These are phyloP conservation scores for Leccinum imitatum DNA, from an alignment of 768 basidiomycete genomes.

Conservation along the genomic window DNA sequence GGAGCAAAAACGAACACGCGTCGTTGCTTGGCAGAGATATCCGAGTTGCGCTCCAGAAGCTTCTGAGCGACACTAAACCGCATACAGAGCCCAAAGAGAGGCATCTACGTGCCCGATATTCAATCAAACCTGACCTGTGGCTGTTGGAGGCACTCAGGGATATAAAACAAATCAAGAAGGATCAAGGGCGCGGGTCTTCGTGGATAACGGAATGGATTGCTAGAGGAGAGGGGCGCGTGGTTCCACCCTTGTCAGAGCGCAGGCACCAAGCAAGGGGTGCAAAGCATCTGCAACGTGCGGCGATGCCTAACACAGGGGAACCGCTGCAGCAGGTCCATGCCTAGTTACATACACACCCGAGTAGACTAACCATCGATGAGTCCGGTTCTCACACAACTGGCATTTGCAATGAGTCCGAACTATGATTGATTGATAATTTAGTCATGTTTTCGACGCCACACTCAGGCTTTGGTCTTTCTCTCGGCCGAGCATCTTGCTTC, in stretches of 20 bases:
- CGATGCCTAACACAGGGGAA: neutral
- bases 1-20: constrained; percentile 41
- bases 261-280: constrained; percentile 13
- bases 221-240: constrained; percentile 19
- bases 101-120: constrained; percentile 23
- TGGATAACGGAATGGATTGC: constrained; percentile 31
- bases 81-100: constrained; percentile 20
- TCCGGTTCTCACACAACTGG: neutral
- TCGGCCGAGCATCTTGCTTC: neutral
- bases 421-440: neutral
- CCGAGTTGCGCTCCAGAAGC: constrained; percentile 39
- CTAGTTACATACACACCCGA: constrained; percentile 2
- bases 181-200: constrained; percentile 28
- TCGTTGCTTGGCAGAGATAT: constrained; percentile 42
- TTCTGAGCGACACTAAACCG: constrained; percentile 25
- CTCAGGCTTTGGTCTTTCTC: neutral
- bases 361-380: constrained; percentile 2
- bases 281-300: neutral
- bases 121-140: constrained; percentile 38
- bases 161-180: constrained; percentile 34
- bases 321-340: constrained; percentile 8
- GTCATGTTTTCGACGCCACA: neutral
- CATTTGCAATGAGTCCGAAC: neutral
- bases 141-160: constrained; percentile 37
- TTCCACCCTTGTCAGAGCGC: constrained; percentile 20